Percentiles rank a stretch among this genome's conserved stretches.
Conservation (phyloP, 1,139 yeast species). For the Yamadazyma triangularis region DNA sequence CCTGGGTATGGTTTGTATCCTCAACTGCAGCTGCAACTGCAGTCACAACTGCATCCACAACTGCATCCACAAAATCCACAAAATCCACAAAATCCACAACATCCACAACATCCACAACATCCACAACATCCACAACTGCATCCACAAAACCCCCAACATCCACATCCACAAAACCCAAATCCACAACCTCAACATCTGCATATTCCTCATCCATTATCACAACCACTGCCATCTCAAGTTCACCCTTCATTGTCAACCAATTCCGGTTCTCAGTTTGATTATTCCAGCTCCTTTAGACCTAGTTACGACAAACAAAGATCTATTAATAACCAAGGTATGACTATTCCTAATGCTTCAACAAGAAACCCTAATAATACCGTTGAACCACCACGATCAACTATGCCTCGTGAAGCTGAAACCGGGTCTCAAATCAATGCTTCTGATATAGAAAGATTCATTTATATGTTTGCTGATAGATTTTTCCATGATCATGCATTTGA, state of each 20-base stretch:
- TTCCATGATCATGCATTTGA: conserved; percentile 42
- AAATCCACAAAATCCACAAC: too few relatives aligned
- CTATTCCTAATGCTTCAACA: conserved; percentile 4
- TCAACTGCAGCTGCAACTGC: conserved; percentile 4
- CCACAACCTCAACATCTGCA: conserved; percentile 1
- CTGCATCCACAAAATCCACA: conserved; percentile 1
- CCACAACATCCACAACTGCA: conserved; percentile 3
- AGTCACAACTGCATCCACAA: conserved; percentile 2
- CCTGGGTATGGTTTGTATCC: neutral
- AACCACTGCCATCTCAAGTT: neutral
- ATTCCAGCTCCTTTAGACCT: conserved; percentile 23
- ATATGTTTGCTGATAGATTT: conserved; percentile 46
- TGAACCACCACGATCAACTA: neutral
- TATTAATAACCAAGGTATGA: conserved; percentile 8
- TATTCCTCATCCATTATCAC: too few relatives aligned
- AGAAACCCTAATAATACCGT: neutral
- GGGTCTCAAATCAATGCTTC: conserved; percentile 23
- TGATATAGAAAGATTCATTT: conserved; percentile 46
- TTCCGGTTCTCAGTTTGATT: conserved; percentile 13
- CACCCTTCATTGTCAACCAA: neutral
- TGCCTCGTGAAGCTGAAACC: conserved; percentile 1
- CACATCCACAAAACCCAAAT: conserved; percentile 3
- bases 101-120: neutral
- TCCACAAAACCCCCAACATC: conserved; percentile 1
- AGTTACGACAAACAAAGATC: conserved; percentile 23